Conservation (phyloP, 192 early-diverging fungal species). For the Helicostylum pulchrum region DNA sequence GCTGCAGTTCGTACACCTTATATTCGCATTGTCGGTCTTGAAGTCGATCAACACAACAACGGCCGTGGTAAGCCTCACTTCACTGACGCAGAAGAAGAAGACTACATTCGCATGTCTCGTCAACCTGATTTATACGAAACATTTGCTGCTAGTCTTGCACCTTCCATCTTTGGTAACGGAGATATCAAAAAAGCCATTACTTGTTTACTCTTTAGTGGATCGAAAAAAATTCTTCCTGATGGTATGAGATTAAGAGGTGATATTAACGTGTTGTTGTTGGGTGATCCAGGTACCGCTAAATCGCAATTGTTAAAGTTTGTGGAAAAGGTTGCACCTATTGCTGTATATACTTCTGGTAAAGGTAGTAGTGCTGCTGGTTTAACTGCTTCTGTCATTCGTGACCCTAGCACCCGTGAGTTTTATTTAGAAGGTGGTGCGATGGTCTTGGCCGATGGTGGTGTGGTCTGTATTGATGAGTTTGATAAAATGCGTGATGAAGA, state of each 20-base stretch:
- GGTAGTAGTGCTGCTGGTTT: constrained; percentile 98
- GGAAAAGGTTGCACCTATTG: constrained; percentile 95
- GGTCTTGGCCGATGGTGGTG: constrained; percentile 98
- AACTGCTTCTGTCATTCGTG: constrained; percentile 95
- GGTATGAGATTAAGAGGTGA: constrained; percentile 97
- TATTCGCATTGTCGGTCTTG: constrained; percentile 89
- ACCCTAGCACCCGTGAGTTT: constrained; percentile 90
- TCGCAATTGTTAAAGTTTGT: constrained; percentile 98
- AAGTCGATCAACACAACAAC: constrained; percentile 67
- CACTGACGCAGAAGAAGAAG: constrained; percentile 91
- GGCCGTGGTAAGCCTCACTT: constrained; percentile 66
- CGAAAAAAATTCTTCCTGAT: constrained; percentile 93
- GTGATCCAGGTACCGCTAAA: constrained; percentile 99
- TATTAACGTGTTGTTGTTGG: constrained; percentile 94
- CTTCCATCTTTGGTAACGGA: constrained; percentile 93
- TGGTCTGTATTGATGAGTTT: constrained; percentile 99
- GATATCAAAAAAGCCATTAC: constrained; percentile 97
- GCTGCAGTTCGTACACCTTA: constrained; percentile 93
- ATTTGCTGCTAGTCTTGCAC: constrained; percentile 92
- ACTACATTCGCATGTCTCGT: constrained; percentile 84
- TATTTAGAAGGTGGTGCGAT: constrained; percentile 98
- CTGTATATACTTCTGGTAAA: constrained; percentile 99
- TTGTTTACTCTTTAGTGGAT: constrained; percentile 94
- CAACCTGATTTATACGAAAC: constrained; percentile 84
- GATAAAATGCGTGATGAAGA: constrained; percentile 99